Base-by-base conservation (phyloP, 139 green algal species). In the Chlamydomonas applanata region DNA sequence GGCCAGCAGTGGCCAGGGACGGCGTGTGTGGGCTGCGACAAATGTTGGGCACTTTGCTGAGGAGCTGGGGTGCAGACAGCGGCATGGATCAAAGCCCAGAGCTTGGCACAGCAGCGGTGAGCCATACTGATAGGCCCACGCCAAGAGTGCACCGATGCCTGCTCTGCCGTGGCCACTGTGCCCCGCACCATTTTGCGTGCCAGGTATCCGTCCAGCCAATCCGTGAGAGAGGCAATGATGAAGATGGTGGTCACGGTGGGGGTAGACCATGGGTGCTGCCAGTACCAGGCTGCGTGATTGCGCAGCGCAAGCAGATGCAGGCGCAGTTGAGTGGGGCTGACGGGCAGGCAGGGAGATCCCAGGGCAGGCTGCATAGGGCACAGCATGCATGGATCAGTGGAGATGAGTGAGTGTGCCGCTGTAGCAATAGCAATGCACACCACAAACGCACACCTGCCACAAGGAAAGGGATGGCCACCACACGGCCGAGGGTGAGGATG, bases 141-240 rank as follows among this genome's bases (percentile, higher is more conserved):
- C n/a, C n/a, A n/a, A n/a, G n/a, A n/a, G n/a, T n/a, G n/a, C n/a
- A n/a, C n/a, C n/a, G n/a, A n/a, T n/a, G n/a, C n/a, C n/a, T n/a
- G n/a, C n/a, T n/a, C n/a, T n/a, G n/a, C n/a, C n/a, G n/a, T n/a
- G n/a, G n/a, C n/a, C n/a, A n/a, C n/a, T n/a, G 22, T 63, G 54
- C 54, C 19, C 11, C 83, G 56, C 79, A 94, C 91, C 90, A 96
- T 82, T 72, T 93, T 95, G 0, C 95, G 74, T 17, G 95, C 95
- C 9, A 99, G 81, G 79, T 95, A 98, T 4, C 96, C 96, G 77
- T 99, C 96, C 19, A 97, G 83, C 88, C 90, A 99, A 79, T 99
- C 96, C 11, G 96, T 99, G 17, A 97, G 5, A 0, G 91, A 85
- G 0, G 95, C 94, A 0, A 73, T 79, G 13, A 97, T 69, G 73